Percentiles rank a stretch among this genome's conserved stretches.
phyloP scores from a whole-genome alignment of 2,329 filamentous ascomycete genomes.

The Cladosporium austrohemisphaericum region DNA sequence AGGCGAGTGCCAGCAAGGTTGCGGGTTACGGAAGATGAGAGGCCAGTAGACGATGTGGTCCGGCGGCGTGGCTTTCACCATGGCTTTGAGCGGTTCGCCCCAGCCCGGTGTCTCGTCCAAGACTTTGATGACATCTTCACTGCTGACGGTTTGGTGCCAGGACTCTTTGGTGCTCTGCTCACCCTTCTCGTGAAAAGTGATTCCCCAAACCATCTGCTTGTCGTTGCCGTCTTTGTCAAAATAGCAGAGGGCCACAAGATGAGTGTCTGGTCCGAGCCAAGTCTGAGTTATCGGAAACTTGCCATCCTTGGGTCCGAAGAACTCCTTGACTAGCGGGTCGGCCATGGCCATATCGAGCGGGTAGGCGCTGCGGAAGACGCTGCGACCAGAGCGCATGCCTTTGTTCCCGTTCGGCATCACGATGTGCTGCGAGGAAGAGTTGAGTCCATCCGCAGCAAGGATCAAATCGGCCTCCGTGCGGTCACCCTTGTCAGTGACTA shows the following conservation, averaged over 20 bases:
- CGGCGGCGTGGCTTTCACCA: constrained; percentile 40
- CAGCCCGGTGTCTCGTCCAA: constrained; percentile 28
- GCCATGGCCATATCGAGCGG: constrained; percentile 13
- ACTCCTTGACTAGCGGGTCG: constrained; percentile 20
- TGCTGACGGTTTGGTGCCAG: constrained; percentile 43
- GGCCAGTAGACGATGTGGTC: constrained; percentile 49
- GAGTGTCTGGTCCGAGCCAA: constrained; percentile 23
- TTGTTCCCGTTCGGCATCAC: constrained; percentile 23
- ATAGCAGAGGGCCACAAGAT: constrained; percentile 35
- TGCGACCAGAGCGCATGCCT: constrained; percentile 21
- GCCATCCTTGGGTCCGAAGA: constrained; percentile 18
- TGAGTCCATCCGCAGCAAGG: constrained; percentile 36
- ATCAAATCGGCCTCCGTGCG: constrained; percentile 40
- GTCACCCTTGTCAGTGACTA: constrained; percentile 37
- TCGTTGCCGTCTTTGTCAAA: constrained; percentile 27
- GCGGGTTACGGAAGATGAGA: constrained; percentile 52
- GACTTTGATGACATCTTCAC: constrained; percentile 25
- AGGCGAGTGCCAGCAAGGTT: constrained; percentile 49
- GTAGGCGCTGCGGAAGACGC: constrained; percentile 21
- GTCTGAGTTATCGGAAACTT: constrained; percentile 16
- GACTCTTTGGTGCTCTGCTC: constrained; percentile 35
- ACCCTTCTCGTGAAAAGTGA: constrained; percentile 43
- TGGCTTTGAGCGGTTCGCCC: constrained; percentile 44
- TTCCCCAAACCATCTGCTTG: constrained; percentile 32
- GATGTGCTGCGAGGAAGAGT: constrained; percentile 43